phyloP scores from a whole-genome alignment of 805 yeast species.

The Brettanomyces custersianus region DNA sequence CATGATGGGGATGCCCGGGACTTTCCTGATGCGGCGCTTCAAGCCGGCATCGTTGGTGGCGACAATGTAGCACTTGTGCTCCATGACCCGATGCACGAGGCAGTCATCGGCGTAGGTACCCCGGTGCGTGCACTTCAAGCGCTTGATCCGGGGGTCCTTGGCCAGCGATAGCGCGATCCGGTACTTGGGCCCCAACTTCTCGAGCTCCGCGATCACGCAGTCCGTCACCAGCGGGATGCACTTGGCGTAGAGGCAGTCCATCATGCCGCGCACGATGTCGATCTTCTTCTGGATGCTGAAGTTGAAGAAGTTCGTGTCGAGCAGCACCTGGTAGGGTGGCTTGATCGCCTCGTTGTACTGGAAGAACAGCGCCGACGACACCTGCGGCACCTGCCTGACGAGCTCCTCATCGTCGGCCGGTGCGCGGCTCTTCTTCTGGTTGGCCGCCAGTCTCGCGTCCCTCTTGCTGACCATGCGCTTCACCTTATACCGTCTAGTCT shows the following conservation, averaged over 20 bases:
- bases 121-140: constrained; percentile 83
- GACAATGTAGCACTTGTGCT: constrained; percentile 93
- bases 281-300: constrained; percentile 93
- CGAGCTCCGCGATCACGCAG: constrained; percentile 97
- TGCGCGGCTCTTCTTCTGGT: constrained; percentile 29
- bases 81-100: constrained; percentile 83
- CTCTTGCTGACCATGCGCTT: constrained; percentile 73
- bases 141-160: constrained; percentile 82
- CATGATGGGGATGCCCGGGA: constrained; percentile 95
- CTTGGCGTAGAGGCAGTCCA: constrained; percentile 91
- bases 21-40: constrained; percentile 87
- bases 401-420: constrained; percentile 65
- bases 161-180: constrained; percentile 90
- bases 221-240: constrained; percentile 94
- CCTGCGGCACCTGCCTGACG: constrained; percentile 77
- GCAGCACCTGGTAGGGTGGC: constrained; percentile 95
- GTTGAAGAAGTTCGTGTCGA: constrained; percentile 95
- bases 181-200: constrained; percentile 89
- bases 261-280: constrained; percentile 91
- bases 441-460: constrained; percentile 51
- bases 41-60: constrained; percentile 98
- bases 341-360: constrained; percentile 89
- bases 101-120: constrained; percentile 99
- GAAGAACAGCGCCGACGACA: constrained; percentile 89
- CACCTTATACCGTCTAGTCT: constrained; percentile 95